Evolutionary conservation across 75 land plant genomes (phyloP).

Genomic region (Pseudotsuga menziesii): DNA sequence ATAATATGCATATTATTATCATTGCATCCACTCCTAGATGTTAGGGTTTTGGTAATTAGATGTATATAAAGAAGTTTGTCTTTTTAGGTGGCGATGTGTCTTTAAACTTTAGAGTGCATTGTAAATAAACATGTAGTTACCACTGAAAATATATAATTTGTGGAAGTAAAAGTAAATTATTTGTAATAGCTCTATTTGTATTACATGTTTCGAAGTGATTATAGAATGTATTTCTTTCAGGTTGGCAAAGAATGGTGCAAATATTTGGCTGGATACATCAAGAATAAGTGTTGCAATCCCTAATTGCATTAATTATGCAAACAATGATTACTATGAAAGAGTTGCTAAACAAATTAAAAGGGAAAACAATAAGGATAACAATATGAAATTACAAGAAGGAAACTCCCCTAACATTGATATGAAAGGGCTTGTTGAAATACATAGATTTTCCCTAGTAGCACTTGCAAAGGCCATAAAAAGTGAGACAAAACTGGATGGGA

Average conservation of each 20-base stretch:
- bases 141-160: not conserved
- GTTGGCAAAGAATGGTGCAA: conserved; percentile 63
- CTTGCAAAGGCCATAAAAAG: conserved; percentile 86
- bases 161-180: not conserved
- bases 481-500: conserved; percentile 84
- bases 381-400: not conserved
- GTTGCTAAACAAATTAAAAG: conserved; percentile 9
- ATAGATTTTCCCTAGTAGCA: conserved; percentile 61
- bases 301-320: conserved; percentile 53
- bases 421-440: conserved; percentile 45
- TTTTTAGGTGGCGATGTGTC: not conserved
- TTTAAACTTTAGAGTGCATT: not conserved
- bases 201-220: not conserved
- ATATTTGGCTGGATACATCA: conserved; percentile 82
- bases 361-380: conserved; percentile 1
- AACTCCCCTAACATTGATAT: conserved; percentile 11
- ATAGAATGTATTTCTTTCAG: conserved; percentile 30
- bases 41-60: not conserved
- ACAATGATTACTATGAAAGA: conserved; percentile 23
- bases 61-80: not conserved
- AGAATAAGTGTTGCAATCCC: conserved; percentile 84
- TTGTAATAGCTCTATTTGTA: not conserved
- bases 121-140: not conserved
- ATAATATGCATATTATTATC: not conserved
- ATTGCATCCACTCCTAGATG: not conserved